Conservation (phyloP, 306 rosid genomes). For the Elaeagnus macrophylla region DNA sequence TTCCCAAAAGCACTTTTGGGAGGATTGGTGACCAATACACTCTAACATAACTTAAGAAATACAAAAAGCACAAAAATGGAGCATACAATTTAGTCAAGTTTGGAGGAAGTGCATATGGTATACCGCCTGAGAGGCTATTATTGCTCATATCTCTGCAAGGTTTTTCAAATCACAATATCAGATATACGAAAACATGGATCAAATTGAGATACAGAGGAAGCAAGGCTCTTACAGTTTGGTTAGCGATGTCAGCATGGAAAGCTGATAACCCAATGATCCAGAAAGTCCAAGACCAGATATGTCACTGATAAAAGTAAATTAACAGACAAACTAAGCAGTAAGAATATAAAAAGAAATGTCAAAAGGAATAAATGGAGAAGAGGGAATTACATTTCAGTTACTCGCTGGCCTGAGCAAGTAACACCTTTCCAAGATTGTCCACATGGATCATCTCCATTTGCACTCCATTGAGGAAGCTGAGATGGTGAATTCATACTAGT, state of each 20-base stretch:
- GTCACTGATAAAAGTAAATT: conserved; percentile 36
- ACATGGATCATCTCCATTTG: conserved; percentile 70
- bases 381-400: conserved; percentile 68
- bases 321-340: conserved; percentile 25
- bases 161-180: conserved; percentile 16
- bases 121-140: conserved; percentile 50
- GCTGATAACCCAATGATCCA: conserved; percentile 52
- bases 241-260: conserved; percentile 37
- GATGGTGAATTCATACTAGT: conserved; percentile 48
- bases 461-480: conserved; percentile 66
- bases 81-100: conserved; percentile 62
- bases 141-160: conserved; percentile 76
- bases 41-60: not conserved
- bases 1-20: too few species aligned
- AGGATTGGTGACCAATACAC: too few species aligned
- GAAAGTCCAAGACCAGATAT: conserved; percentile 53
- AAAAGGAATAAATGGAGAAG: conserved; percentile 13
- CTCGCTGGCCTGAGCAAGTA: conserved; percentile 61
- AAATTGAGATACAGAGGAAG: conserved; percentile 11
- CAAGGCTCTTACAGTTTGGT: conserved; percentile 62
- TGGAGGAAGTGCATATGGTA: conserved; percentile 67
- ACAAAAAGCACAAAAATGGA: conserved; percentile 17
- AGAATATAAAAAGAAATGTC: conserved; percentile 9
- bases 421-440: conserved; percentile 89
- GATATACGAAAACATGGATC: conserved; percentile 1